Percentiles rank a stretch among this genome's conserved stretches.
phyloP scores from a whole-genome alignment of 2,329 filamentous ascomycete genomes.

The Microdochium paspali region DNA sequence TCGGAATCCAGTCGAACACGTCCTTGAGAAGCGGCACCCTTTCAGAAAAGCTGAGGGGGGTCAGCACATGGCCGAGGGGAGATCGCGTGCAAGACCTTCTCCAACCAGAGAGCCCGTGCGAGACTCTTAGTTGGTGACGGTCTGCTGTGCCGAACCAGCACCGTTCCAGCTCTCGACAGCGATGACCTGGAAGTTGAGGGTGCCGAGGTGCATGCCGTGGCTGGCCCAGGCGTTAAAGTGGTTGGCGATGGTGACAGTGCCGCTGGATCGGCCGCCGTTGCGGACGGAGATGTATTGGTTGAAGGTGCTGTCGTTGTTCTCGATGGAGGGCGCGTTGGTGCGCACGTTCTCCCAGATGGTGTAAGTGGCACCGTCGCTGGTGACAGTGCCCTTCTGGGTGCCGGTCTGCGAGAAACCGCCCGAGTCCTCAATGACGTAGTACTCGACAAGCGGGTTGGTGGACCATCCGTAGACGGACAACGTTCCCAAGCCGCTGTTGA shows the following conservation, averaged over 20 bases:
- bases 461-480: conserved; percentile 32
- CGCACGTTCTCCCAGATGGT: conserved; percentile 24
- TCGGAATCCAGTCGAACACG: not conserved
- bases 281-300: conserved; percentile 42
- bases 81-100: not conserved
- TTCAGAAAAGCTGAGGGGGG: not conserved
- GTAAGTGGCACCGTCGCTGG: conserved; percentile 22
- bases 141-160: conserved; percentile 31
- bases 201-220: conserved; percentile 16
- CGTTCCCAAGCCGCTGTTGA: conserved; percentile 37
- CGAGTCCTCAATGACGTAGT: conserved; percentile 27
- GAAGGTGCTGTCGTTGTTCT: conserved; percentile 36
- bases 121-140: conserved; percentile 5
- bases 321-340: conserved; percentile 31
- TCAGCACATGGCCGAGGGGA: not conserved
- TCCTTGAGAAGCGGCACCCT: not conserved
- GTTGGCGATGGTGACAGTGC: conserved; percentile 19
- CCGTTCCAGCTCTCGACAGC: conserved; percentile 30
- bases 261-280: conserved; percentile 33
- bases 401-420: conserved; percentile 20
- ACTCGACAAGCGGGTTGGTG: conserved; percentile 25
- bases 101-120: not conserved
- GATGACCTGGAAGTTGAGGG: conserved; percentile 21
- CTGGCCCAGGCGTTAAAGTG: conserved; percentile 19
- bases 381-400: conserved; percentile 17